Base-by-base conservation (phyloP, 805 yeast species). In the Saccharomycopsis schoenii region DNA sequence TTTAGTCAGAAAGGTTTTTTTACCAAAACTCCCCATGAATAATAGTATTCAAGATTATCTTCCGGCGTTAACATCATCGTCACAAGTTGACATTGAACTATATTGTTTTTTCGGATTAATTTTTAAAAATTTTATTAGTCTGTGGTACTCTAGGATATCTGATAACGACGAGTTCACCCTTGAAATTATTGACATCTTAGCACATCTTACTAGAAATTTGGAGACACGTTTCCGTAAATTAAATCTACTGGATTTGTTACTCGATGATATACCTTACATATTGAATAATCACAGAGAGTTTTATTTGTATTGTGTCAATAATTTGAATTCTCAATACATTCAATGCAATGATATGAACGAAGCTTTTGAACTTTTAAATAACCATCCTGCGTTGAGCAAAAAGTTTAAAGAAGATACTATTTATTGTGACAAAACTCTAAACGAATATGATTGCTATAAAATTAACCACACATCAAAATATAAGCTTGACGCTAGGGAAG, bases 51-150 rank as follows among this genome's bases (percentile, higher is more conserved):
- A 58, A 37, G 71, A 69, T 21, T 58, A 60, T 10, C 67, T 79
- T 2, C 80, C 81, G 0, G 69, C 73, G 0, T 66, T 79, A 51
- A 75, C 80, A 1, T 70, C 76, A 1, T 74, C 77, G 0, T 63
- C 71, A 0, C 67, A 64, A 1, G 73, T 82, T 3, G 83, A 81
- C 64, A 59, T 71, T 1, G 77, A 80, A 64, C 67, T 82, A 14
- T 79, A 80, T 64, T 75, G 80, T 1, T 64, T 83, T 4, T 62
- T 80, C 4, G 81, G 82, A 0, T 68, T 82, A 14, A 66, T 82
- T 4, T 60, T 80, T 51, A 73, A 76, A 25, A 78, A 77, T 58
- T 83, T 82, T 64, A 74, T 82, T 2, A 70, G 73, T 21, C 68
- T 73, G 10, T 80, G 83, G 82, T 81, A 81, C 67, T 66, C 67